These are phyloP conservation scores for Blastobotrys robertii DNA, from an alignment of 805 yeast species.

Conservation along the genomic window DNA sequence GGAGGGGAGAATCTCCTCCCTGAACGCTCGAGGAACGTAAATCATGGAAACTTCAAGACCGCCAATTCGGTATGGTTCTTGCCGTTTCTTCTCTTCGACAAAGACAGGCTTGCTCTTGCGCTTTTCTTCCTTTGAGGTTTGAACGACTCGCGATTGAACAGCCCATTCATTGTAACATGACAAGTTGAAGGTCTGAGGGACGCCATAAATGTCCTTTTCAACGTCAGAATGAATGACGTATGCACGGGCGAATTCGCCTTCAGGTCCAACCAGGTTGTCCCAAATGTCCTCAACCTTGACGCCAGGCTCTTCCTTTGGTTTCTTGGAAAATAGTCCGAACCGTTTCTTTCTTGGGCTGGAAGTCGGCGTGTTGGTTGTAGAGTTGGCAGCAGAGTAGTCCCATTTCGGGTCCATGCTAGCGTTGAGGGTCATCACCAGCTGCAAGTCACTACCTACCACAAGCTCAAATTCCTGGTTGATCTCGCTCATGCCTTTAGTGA, in stretches of 20 bases:
- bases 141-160: no score
- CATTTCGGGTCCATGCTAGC: conserved; percentile 24
- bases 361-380: conserved; percentile 4
- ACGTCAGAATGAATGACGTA: conserved; percentile 53
- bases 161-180: conserved; percentile 77
- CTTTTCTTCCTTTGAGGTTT: not conserved
- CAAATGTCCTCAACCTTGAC: conserved; percentile 8
- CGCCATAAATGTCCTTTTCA: conserved; percentile 46
- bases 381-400: no score
- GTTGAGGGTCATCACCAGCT: conserved; percentile 64
- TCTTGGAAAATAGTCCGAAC: conserved; percentile 12
- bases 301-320: conserved; percentile 8
- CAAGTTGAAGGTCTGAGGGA: conserved; percentile 41
- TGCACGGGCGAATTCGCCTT: conserved; percentile 53
- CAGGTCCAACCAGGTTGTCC: conserved; percentile 11
- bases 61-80: conserved; percentile 35
- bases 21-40: conserved; percentile 45
- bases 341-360: conserved; percentile 14
- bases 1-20: conserved; percentile 32
- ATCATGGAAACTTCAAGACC: conserved; percentile 44
- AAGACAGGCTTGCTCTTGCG: not conserved
- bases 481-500: conserved; percentile 16
- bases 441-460: conserved; percentile 49
- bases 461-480: conserved; percentile 74
- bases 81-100: not conserved